Percentiles rank a stretch among this genome's conserved stretches.
phyloP scores from a whole-genome alignment of 345 rosid species.

The Gossypium herbaceum region DNA sequence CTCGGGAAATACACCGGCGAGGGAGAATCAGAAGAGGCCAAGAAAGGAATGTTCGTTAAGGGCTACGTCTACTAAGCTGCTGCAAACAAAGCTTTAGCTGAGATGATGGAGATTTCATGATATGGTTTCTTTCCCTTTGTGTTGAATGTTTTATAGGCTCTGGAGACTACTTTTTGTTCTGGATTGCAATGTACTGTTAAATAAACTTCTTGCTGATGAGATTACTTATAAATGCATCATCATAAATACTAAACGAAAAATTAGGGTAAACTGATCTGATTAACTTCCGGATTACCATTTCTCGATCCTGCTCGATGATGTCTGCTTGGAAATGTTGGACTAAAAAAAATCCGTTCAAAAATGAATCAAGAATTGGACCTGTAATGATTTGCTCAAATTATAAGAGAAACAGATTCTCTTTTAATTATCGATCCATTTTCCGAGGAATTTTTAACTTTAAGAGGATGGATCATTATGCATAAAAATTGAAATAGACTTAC shows the following conservation, averaged over 20 bases:
- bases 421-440: background rate
- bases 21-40: conserved; percentile 92
- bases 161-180: conserved; percentile 43
- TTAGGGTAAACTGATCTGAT: background rate
- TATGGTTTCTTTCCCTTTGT: conserved; percentile 14
- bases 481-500: background rate
- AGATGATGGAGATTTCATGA: conserved; percentile 18
- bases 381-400: background rate
- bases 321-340: background rate
- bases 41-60: conserved; percentile 85
- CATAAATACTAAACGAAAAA: background rate
- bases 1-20: conserved; percentile 86
- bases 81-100: conserved; percentile 14
- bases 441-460: background rate
- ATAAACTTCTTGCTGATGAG: conserved; percentile 35
- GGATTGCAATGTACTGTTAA: conserved; percentile 28
- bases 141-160: conserved; percentile 30
- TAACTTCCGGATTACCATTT: background rate
- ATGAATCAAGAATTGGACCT: background rate
- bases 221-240: conserved; percentile 17
- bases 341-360: background rate
- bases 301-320: background rate
- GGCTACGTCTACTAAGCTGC: conserved; percentile 60
- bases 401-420: background rate
- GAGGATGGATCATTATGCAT: background rate